Evolutionary conservation across 1,139 yeast species (phyloP).

Genomic region (Saccharomycopsis crataegensis): DNA sequence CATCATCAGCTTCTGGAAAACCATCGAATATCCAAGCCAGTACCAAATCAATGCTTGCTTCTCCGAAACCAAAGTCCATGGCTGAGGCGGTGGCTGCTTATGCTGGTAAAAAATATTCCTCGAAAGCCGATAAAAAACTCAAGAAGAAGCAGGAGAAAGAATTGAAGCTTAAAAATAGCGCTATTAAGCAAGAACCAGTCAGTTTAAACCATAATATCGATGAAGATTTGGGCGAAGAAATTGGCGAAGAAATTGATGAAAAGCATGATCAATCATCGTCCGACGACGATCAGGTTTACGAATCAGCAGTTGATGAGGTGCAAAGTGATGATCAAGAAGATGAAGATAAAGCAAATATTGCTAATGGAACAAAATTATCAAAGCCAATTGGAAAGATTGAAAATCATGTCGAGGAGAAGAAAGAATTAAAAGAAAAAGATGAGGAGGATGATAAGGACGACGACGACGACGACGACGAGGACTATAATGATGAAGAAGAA

Average conservation of each 20-base stretch:
- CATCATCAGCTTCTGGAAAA: neutral
- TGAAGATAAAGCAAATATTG: neutral
- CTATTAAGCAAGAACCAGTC: neutral
- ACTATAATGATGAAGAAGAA: constrained; percentile 2
- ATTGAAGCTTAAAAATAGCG: constrained; percentile 18
- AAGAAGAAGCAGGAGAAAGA: constrained; percentile 5
- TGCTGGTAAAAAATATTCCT: constrained; percentile 44
- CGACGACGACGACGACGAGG: constrained; percentile 4
- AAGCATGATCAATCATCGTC: neutral
- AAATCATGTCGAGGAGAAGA: neutral
- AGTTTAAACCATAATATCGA: constrained; percentile 16
- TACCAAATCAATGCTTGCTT: neutral
- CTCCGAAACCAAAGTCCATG: constrained; percentile 40
- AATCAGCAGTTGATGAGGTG: constrained; percentile 20
- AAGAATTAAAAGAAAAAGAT: neutral
- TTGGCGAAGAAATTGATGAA: constrained; percentile 12
- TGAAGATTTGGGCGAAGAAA: constrained; percentile 22
- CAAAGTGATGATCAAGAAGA: constrained; percentile 20
- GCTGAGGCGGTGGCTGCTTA: constrained; percentile 58
- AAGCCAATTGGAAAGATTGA: neutral
- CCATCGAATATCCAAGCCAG: neutral
- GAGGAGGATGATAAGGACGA: constrained; percentile 1
- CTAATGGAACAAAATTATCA: neutral
- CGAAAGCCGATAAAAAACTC: constrained; percentile 30
- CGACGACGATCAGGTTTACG: constrained; percentile 20